Conservation (phyloP, 2,329 filamentous ascomycete species). For the Penicillium sp. region DNA sequence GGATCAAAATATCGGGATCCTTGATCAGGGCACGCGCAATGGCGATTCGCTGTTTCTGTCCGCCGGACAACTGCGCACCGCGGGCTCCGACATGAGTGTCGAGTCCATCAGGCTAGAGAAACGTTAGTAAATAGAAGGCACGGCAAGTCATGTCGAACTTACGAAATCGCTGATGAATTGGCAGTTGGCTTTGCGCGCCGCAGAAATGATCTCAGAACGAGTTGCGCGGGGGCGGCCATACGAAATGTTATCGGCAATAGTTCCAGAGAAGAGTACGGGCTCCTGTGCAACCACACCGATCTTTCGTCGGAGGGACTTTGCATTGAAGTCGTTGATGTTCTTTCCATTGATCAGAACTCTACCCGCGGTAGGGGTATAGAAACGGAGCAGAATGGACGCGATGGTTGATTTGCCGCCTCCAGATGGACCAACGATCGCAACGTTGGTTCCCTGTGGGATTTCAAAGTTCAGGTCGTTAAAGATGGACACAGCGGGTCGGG, state of each 20-base stretch:
- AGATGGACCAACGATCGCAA: conserved; percentile 93
- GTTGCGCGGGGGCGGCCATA: conserved; percentile 82
- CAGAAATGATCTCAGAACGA: conserved; percentile 76
- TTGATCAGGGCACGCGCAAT: conserved; percentile 94
- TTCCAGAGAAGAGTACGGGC: conserved; percentile 82
- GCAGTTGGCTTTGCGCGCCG: conserved; percentile 90
- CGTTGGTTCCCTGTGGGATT: conserved; percentile 89
- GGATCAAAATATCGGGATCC: conserved; percentile 91
- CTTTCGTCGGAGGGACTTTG: conserved; percentile 84
- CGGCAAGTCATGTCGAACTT: conserved; percentile 34
- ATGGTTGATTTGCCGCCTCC: conserved; percentile 97
- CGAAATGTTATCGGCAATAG: conserved; percentile 79
- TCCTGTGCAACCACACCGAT: conserved; percentile 96
- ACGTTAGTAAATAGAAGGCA: conserved; percentile 12
- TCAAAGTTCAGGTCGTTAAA: conserved; percentile 87
- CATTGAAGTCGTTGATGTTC: conserved; percentile 83
- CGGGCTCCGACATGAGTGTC: conserved; percentile 91
- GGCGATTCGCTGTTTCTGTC: conserved; percentile 96
- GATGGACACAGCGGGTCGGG: conserved; percentile 84
- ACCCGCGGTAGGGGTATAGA: conserved; percentile 80
- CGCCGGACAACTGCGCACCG: conserved; percentile 89
- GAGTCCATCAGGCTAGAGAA: conserved; percentile 72
- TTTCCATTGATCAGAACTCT: conserved; percentile 78
- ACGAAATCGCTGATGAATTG: conserved; percentile 92
- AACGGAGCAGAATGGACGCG: conserved; percentile 82